phyloP scores from a whole-genome alignment of 768 basidiomycete genomes.

The Suillus decipiens region DNA sequence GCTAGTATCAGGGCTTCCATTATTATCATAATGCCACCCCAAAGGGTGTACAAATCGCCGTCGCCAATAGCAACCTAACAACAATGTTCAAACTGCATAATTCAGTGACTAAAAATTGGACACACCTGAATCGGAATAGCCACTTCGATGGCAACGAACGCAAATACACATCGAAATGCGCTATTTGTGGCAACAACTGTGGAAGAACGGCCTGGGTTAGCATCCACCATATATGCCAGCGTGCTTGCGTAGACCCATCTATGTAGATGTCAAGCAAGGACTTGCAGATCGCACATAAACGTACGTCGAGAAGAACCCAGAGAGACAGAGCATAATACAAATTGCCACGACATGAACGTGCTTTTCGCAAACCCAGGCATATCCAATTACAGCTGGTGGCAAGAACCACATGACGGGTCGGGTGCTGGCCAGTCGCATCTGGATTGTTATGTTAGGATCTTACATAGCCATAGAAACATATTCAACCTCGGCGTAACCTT shows the following conservation, averaged over 20 bases:
- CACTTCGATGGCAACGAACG: slow-evolving; percentile 67
- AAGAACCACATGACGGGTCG: slow-evolving; percentile 46
- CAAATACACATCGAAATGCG: slow-evolving; percentile 63
- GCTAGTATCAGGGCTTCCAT: slow-evolving; percentile 53
- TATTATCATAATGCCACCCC: slow-evolving; percentile 51
- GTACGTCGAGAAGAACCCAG: slow-evolving; percentile 71
- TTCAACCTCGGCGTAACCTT: slow-evolving; percentile 56
- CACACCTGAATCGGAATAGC: slow-evolving; percentile 63
- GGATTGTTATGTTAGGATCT: not conserved
- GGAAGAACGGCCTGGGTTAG: slow-evolving; percentile 76
- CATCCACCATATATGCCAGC: slow-evolving; percentile 81
- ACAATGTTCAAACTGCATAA: slow-evolving; percentile 20
- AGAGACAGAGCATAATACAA: slow-evolving; percentile 66
- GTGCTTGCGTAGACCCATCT: slow-evolving; percentile 62
- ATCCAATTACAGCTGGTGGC: slow-evolving; percentile 59
- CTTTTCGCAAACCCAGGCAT: slow-evolving; percentile 70
- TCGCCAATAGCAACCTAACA: slow-evolving; percentile 9
- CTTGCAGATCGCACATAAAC: slow-evolving; percentile 19
- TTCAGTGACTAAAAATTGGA: not conserved
- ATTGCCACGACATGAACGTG: slow-evolving; percentile 64
- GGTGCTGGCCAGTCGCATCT: slow-evolving; percentile 72
- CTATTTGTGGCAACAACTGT: slow-evolving; percentile 74
- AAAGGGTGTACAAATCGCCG: slow-evolving; percentile 40
- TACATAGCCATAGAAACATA: not conserved
- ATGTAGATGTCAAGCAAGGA: not conserved